phyloP scores from a whole-genome alignment of 805 yeast species.

The Candida glaebosa region DNA sequence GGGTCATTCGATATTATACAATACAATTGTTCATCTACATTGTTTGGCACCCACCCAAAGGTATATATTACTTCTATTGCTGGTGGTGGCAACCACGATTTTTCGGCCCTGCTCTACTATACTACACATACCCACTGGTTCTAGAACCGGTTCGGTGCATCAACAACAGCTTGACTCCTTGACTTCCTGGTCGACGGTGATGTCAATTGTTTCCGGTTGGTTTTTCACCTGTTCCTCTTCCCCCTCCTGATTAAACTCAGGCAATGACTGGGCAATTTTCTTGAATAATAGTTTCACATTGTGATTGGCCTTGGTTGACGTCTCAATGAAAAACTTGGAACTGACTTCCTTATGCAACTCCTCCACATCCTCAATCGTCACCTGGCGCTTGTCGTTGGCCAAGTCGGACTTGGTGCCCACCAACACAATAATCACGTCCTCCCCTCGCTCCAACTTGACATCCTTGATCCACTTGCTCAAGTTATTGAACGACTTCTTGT shows the following conservation, averaged over 20 bases:
- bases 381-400: slow-evolving; percentile 68
- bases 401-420: slow-evolving; percentile 93
- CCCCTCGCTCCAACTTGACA: slow-evolving; percentile 89
- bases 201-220: slow-evolving; percentile 36
- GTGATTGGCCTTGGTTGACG: slow-evolving; percentile 92
- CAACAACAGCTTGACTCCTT: slow-evolving; percentile 5
- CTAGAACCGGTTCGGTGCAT: neutral
- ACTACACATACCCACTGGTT: neutral
- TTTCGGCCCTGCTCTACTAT: neutral
- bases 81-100: no score
- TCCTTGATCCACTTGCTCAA: slow-evolving; percentile 92
- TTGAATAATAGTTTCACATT: slow-evolving; percentile 88
- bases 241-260: slow-evolving; percentile 54
- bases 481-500: slow-evolving; percentile 76
- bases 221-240: slow-evolving; percentile 13
- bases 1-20: neutral
- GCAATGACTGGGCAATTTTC: slow-evolving; percentile 85
- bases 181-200: slow-evolving; percentile 25
- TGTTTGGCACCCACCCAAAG: no score
- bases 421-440: slow-evolving; percentile 80
- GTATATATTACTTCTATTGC: no score
- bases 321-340: slow-evolving; percentile 82
- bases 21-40: no score
- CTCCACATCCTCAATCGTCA: slow-evolving; percentile 81
- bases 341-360: slow-evolving; percentile 65